phyloP scores from a whole-genome alignment of 73 alveolate species.

The Paramecium biaurelia region DNA sequence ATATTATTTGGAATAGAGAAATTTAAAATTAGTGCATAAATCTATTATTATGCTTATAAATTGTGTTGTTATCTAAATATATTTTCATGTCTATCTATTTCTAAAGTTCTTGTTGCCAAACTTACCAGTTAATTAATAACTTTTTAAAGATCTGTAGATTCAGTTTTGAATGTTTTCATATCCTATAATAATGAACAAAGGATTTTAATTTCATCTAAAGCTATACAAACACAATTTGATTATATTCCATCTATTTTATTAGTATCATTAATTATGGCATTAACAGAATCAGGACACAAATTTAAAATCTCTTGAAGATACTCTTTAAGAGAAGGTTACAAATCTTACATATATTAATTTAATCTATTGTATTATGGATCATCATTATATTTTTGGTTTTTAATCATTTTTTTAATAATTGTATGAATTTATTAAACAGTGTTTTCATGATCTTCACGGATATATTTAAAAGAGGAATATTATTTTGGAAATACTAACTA shows the following conservation, averaged over 20 bases:
- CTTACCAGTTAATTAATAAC: background rate
- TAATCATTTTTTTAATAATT: background rate
- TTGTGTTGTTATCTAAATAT: slow-evolving; percentile 2
- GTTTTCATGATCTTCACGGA: slow-evolving; percentile 5
- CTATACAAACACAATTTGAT: slow-evolving; percentile 56
- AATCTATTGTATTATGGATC: slow-evolving; percentile 18
- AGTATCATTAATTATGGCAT: background rate
- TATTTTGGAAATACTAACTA: background rate
- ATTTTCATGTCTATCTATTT: slow-evolving; percentile 7
- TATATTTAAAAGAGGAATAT: background rate
- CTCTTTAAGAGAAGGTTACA: slow-evolving; percentile 6
- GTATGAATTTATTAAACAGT: background rate
- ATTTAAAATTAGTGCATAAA: slow-evolving; percentile 15
- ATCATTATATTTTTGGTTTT: background rate
- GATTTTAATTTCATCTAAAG: background rate
- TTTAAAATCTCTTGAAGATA: background rate
- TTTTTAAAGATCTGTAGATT: background rate
- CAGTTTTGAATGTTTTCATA: background rate
- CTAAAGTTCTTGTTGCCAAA: slow-evolving; percentile 13
- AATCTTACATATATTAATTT: background rate
- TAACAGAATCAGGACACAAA: slow-evolving; percentile 42
- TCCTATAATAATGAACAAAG: slow-evolving; percentile 15
- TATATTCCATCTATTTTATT: background rate
- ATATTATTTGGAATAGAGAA: slow-evolving; percentile 35
- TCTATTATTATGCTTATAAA: background rate